Evolutionary conservation across 1,284 basidiomycete genomes (phyloP).

Genomic region (Ceratobasidium theobromae): DNA sequence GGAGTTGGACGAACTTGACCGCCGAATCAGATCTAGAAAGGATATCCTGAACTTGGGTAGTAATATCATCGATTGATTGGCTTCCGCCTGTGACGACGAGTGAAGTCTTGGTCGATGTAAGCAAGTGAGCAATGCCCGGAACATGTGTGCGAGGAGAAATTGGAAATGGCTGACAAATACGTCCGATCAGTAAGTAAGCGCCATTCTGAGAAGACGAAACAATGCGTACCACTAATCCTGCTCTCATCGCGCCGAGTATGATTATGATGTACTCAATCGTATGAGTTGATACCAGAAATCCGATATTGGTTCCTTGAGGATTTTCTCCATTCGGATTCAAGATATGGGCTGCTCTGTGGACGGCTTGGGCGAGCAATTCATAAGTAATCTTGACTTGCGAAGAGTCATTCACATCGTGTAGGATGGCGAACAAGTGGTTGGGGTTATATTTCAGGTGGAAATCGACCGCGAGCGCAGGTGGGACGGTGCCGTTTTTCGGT

Average conservation of each 20-base stretch:
- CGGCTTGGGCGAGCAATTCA: neutral
- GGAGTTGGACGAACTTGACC: neutral
- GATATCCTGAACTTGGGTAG: neutral
- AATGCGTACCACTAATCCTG: slow-evolving; percentile 5
- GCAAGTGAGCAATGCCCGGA: slow-evolving; percentile 4
- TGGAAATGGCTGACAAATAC: slow-evolving; percentile 3
- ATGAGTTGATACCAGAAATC: neutral
- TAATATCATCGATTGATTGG: neutral
- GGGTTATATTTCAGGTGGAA: slow-evolving; percentile 3
- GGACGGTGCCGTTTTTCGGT: neutral
- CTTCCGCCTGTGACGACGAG: neutral
- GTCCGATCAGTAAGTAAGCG: neutral
- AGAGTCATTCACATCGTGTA: neutral
- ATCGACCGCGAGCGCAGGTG: neutral
- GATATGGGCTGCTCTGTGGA: too few species aligned
- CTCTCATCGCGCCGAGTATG: slow-evolving; percentile 7
- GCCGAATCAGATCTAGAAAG: neutral
- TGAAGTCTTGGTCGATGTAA: neutral
- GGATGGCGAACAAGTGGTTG: neutral
- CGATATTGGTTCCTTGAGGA: slow-evolving; percentile 7
- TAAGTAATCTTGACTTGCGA: neutral
- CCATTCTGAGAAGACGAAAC: neutral
- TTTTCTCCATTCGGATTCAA: neutral
- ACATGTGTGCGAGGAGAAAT: slow-evolving; percentile 8
- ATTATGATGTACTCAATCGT: neutral